Conservation (phyloP, 768 basidiomycete genomes). For the Russula griseocarnosa region DNA sequence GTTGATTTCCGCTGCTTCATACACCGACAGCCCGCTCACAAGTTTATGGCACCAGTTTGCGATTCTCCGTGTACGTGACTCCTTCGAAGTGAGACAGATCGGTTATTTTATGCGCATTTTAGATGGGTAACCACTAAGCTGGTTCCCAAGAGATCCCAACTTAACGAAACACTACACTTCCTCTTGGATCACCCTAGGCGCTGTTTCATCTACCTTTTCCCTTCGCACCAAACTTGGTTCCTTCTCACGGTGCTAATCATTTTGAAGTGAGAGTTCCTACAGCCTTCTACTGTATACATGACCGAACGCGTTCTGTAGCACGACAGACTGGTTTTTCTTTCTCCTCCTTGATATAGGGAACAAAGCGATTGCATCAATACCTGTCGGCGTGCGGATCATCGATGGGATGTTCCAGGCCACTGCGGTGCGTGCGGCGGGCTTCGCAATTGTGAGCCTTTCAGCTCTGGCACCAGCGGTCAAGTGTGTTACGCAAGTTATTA, state of each 20-base stretch:
- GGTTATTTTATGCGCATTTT: slow-evolving; percentile 16
- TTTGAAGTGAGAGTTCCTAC: slow-evolving; percentile 53
- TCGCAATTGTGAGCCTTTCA: slow-evolving; percentile 67
- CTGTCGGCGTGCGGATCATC: slow-evolving; percentile 63
- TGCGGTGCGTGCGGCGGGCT: slow-evolving; percentile 85
- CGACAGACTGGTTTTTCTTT: slow-evolving; percentile 87
- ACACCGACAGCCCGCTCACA: background rate
- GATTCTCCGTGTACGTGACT: slow-evolving; percentile 71
- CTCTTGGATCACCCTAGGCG: slow-evolving; percentile 92
- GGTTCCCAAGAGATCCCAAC: slow-evolving; percentile 53
- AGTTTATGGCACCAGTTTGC: slow-evolving; percentile 48
- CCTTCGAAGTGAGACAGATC: background rate
- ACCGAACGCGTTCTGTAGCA: slow-evolving; percentile 38
- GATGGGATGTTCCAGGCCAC: slow-evolving; percentile 76
- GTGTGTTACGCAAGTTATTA: slow-evolving; percentile 41
- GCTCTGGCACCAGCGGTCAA: slow-evolving; percentile 86
- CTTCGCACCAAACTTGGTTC: slow-evolving; percentile 93
- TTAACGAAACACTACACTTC: slow-evolving; percentile 81
- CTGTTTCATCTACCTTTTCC: slow-evolving; percentile 88
- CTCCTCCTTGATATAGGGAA: slow-evolving; percentile 85
- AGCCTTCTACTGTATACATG: no score
- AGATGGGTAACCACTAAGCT: slow-evolving; percentile 74
- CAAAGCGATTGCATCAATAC: slow-evolving; percentile 59
- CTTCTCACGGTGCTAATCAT: slow-evolving; percentile 62
- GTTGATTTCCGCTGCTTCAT: slow-evolving; percentile 33